Evolutionary conservation across 108 stramenopile genomes (phyloP).

Genomic region (Cyclotella baltica): DNA sequence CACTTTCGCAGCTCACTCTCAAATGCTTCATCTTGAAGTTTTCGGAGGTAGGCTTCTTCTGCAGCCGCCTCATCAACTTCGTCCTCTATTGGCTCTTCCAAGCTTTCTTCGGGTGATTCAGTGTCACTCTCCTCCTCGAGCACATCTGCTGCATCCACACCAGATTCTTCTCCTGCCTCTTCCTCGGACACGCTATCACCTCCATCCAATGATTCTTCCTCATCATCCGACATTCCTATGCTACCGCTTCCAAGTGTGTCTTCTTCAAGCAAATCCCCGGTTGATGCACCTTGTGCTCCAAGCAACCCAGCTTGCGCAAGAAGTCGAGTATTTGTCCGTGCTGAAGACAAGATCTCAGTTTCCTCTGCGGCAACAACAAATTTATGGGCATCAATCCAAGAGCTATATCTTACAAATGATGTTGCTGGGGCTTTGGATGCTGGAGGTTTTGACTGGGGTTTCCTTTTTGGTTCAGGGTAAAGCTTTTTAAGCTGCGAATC

Average conservation of each 20-base stretch:
- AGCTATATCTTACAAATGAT: conserved; percentile 70
- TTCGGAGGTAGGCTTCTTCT: conserved; percentile 79
- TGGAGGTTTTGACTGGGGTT: conserved; percentile 27
- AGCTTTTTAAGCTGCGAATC: conserved; percentile 81
- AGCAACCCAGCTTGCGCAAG: conserved; percentile 71
- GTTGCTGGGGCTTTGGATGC: conserved; percentile 13
- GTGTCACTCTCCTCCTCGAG: conserved; percentile 69
- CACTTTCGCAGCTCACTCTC: conserved; percentile 80
- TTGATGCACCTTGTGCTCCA: conserved; percentile 42
- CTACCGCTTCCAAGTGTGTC: conserved; percentile 41
- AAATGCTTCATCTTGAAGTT: conserved; percentile 90
- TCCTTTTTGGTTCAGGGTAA: conserved; percentile 37
- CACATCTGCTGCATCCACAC: conserved; percentile 37
- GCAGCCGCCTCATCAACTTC: conserved; percentile 73
- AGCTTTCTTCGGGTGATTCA: conserved; percentile 55
- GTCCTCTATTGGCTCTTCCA: conserved; percentile 52
- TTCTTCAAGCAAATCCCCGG: conserved; percentile 48
- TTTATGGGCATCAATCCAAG: conserved; percentile 89
- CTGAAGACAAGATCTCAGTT: conserved; percentile 51
- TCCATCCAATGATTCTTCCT: conserved; percentile 39
- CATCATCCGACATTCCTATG: conserved; percentile 51
- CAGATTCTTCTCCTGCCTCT: conserved; percentile 34
- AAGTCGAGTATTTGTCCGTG: conserved; percentile 51
- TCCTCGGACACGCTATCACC: conserved; percentile 54
- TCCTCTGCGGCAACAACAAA: conserved; percentile 75